A percentile compares a stretch with the other conserved stretches of the same genome.
phyloP scores from a whole-genome alignment of 2,329 filamentous ascomycete genomes.

The Cladosporium sp. region DNA sequence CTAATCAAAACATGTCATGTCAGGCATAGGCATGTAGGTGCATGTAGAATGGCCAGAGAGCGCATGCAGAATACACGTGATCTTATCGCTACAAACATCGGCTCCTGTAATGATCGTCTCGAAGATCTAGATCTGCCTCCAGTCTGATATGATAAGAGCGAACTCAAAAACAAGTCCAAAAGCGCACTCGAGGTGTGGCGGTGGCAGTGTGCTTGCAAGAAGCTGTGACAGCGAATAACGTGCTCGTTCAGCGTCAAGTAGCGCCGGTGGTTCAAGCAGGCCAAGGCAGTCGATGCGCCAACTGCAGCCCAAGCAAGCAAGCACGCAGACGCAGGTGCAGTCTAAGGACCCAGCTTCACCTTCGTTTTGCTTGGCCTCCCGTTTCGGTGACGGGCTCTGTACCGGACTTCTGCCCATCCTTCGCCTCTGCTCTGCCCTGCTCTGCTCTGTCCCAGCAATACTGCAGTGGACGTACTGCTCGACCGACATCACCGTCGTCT shows the following conservation, averaged over 20 bases:
- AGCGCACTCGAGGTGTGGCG: not conserved
- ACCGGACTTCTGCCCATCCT: constrained; percentile 11
- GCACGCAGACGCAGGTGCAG: not conserved
- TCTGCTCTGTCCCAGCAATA: not conserved
- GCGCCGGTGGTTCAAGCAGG: not conserved
- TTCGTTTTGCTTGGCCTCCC: not conserved
- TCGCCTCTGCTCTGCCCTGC: not conserved
- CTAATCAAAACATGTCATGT: not conserved
- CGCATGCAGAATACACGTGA: not conserved
- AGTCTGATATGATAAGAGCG: not conserved
- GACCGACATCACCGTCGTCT: not conserved
- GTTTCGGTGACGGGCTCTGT: not conserved
- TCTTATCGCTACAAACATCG: not conserved
- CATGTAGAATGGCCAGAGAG: not conserved
- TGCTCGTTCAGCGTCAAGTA: not conserved
- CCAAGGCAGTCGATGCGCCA: not conserved
- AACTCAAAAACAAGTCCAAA: not conserved
- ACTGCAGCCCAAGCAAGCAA: not conserved
- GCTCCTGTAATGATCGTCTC: not conserved
- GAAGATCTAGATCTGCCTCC: constrained; percentile 4
- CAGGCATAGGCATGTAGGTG: not conserved
- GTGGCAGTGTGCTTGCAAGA: not conserved
- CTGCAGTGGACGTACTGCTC: not conserved
- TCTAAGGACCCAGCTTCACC: not conserved
- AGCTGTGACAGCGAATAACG: not conserved